Conservation (phyloP, 257 asterid genomes). For the Solanum lycopersicoides region DNA sequence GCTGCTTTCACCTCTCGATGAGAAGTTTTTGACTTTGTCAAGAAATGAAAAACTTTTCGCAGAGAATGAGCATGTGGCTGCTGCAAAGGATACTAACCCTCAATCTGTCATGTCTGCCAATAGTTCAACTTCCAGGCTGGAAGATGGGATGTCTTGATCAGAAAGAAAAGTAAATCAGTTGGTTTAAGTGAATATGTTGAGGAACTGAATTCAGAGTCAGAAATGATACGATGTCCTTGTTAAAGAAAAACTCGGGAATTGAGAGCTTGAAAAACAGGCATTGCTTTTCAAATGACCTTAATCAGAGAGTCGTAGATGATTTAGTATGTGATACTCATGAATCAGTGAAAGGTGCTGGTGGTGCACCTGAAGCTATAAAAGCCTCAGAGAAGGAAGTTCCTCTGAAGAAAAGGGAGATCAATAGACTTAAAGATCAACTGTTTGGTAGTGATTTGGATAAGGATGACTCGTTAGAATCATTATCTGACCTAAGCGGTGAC, state of each 20-base stretch:
- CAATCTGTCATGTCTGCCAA: conserved; percentile 17
- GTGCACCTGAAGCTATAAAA: conserved; percentile 4
- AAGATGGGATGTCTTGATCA: conserved; percentile 17
- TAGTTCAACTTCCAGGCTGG: conserved; percentile 21
- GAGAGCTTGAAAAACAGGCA: conserved; percentile 24
- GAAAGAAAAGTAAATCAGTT: conserved; percentile 30
- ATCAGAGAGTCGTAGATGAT: conserved; percentile 18
- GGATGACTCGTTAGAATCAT: conserved; percentile 5
- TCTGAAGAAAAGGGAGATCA: conserved; percentile 27
- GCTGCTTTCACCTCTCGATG: conserved; percentile 75
- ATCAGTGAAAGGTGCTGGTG: conserved; percentile 10
- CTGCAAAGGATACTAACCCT: conserved; percentile 17
- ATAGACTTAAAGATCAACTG: conserved; percentile 20
- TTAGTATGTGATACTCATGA: conserved; percentile 9
- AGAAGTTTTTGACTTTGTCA: conserved; percentile 38
- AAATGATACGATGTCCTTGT: conserved; percentile 9
- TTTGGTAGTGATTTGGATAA: conserved; percentile 7
- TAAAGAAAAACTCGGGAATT: conserved; percentile 21
- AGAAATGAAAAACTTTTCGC: conserved; percentile 22
- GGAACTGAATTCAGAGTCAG: conserved; percentile 24
- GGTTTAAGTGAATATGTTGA: conserved; percentile 22
- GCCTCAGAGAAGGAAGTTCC: conserved; percentile 20
- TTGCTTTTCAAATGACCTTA: conserved; percentile 18
- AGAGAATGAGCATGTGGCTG: conserved; percentile 21
- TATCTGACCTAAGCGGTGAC: conserved; percentile 2